Base-by-base conservation (phyloP, 345 rosid genomes). In the Durio zibethinus region DNA sequence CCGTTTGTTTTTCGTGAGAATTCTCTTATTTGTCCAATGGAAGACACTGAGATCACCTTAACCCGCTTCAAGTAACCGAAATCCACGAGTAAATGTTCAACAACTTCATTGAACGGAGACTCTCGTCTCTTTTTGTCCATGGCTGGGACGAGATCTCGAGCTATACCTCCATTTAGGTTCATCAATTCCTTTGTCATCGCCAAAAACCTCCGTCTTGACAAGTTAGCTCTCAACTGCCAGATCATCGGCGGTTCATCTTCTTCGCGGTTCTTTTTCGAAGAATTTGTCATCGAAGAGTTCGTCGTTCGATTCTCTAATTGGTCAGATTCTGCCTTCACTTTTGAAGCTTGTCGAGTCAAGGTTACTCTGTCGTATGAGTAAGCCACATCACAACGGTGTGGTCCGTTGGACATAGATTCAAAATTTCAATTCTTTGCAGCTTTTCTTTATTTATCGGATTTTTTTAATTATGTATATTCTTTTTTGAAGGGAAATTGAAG, bases 61-160 rank as follows among this genome's bases (percentile, higher is more conserved):
- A 10, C 5, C 42, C 14, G 67, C 67, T 59, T 74, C 25, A 59
- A 31, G 25, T 75, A 63, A 62, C 31, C 33, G 45, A 31, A 31
- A 29, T 45, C 47, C 14, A 12, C 21, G 38, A 31, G 11, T 40
- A 42, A 23, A 87, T 87, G 93, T 74, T 87, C 77, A 63, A 78
- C 82, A 72, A 82, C 63, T 33, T 84, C 36, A 29, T 91, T 64
- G 85, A 81, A 72, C 89, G 89, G 87, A 83, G 83, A 80, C 87
- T 94, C 23, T 81, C 79, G 60, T 81, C 93, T 78, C 87, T 86
- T 81, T 94, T 78, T 89, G 75, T 54, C 89, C 95, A 43, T 91
- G 92, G 92, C 88, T 92, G 77, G 84, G 64, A 54, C 88, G 87
- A 36, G 90, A 85, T 65, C 98, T 93, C 75, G 92, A 88, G 47